Evolutionary conservation across 2,329 filamentous ascomycete genomes (phyloP).

Genomic region (Colletotrichum scovillei): DNA sequence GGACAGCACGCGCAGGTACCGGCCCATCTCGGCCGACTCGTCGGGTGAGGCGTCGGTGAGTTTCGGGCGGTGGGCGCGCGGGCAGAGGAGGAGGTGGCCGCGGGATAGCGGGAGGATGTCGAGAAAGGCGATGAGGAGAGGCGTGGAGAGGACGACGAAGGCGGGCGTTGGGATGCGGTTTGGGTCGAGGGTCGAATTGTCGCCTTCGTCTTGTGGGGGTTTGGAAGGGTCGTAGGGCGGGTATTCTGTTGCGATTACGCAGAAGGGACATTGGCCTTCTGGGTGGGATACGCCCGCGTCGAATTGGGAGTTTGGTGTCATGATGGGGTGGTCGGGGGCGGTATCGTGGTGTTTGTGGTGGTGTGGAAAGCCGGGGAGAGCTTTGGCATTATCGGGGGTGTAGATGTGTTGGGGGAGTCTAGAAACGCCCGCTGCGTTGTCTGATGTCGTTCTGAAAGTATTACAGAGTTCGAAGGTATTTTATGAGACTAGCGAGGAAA

Average conservation of each 20-base stretch:
- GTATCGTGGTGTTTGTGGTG: neutral
- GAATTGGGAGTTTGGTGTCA: constrained; percentile 28
- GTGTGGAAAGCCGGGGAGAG: neutral
- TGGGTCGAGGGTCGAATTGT: constrained; percentile 45
- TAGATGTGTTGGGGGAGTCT: neutral
- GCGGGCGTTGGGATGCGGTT: constrained; percentile 54
- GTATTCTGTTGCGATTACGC: constrained; percentile 65
- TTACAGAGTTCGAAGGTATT: neutral
- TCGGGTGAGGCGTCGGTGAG: constrained; percentile 74
- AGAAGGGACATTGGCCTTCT: constrained; percentile 68
- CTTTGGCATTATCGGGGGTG: constrained; percentile 8
- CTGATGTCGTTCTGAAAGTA: neutral
- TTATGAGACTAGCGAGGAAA: neutral
- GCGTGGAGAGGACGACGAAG: constrained; percentile 81
- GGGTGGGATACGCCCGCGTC: constrained; percentile 39
- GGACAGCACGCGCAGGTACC: constrained; percentile 77
- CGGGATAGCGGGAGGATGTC: constrained; percentile 90
- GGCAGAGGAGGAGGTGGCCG: constrained; percentile 86
- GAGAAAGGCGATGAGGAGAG: constrained; percentile 84
- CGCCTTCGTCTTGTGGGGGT: constrained; percentile 51
- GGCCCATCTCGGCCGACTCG: constrained; percentile 76
- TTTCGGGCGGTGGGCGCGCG: constrained; percentile 81
- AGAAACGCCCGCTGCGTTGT: neutral
- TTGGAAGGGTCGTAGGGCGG: constrained; percentile 55
- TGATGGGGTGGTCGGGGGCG: neutral